Conservation (phyloP, 306 rosid species). For the Rubus idaeus region DNA sequence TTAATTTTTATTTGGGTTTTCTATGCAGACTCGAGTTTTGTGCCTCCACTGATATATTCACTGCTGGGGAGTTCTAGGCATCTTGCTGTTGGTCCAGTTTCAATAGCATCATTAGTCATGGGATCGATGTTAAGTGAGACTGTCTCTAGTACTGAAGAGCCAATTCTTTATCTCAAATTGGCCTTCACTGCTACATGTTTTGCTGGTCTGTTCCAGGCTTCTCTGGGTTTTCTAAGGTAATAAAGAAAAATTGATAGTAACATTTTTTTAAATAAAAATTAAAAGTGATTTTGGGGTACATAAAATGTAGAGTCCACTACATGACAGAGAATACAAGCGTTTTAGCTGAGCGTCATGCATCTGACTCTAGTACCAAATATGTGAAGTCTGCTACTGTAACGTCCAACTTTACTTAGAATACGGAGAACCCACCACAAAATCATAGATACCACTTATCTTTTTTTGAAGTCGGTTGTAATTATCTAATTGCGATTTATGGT, state of each 20-base stretch:
- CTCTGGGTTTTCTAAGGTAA: conserved; percentile 86
- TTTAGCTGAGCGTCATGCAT: too few relatives aligned
- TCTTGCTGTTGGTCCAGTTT: conserved; percentile 95
- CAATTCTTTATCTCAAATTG: conserved; percentile 77
- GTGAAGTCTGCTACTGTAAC: too few relatives aligned
- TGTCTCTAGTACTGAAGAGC: conserved; percentile 60
- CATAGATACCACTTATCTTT: not conserved
- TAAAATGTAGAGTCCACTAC: too few relatives aligned
- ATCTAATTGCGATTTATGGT: too few relatives aligned
- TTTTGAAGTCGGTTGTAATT: not conserved
- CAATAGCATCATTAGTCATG: conserved; percentile 96
- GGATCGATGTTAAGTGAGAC: conserved; percentile 89
- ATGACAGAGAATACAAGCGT: too few relatives aligned
- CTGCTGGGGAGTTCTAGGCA: conserved; percentile 92
- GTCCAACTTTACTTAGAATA: too few relatives aligned
- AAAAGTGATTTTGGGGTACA: too few relatives aligned
- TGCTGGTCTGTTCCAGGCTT: conserved; percentile 88
- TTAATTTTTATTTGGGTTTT: not conserved
- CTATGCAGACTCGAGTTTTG: conserved; percentile 95
- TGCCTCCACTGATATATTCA: conserved; percentile 86
- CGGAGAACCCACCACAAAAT: not conserved
- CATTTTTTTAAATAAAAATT: too few relatives aligned
- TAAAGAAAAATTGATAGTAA: not conserved
- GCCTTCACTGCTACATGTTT: conserved; percentile 94
- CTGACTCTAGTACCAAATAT: too few relatives aligned